Evolutionary conservation across 1,284 basidiomycete genomes (phyloP).

Genomic region (Erythrobasidium hasegawianum): DNA sequence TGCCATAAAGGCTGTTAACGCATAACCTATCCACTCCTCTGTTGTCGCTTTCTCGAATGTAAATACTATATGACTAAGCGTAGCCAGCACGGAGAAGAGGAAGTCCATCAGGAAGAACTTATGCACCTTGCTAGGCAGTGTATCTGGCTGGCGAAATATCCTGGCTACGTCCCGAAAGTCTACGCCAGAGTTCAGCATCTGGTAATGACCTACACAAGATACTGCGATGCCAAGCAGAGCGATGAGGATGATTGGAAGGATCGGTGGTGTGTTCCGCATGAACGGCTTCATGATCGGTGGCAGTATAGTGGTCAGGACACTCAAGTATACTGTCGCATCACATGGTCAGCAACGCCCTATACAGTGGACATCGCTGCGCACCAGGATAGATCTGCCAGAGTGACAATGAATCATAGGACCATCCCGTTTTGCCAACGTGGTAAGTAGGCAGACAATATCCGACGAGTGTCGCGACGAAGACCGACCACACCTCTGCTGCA

Average conservation of each 20-base stretch:
- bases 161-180: slow-evolving; percentile 23
- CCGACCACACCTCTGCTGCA: neutral
- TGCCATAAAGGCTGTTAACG: neutral
- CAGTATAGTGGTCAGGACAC: neutral
- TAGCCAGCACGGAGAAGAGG: slow-evolving; percentile 19
- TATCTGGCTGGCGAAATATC: slow-evolving; percentile 5
- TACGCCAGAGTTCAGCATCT: slow-evolving; percentile 5
- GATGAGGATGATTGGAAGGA: neutral
- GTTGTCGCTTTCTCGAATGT: slow-evolving; percentile 12
- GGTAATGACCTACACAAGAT: neutral
- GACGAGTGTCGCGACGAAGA: neutral
- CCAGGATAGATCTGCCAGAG: slow-evolving; percentile 5
- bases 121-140: slow-evolving; percentile 14
- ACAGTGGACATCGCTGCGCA: neutral
- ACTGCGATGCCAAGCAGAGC: neutral
- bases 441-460: neutral
- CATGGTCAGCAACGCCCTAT: neutral
- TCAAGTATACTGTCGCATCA: neutral
- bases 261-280: neutral
- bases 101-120: slow-evolving; percentile 33
- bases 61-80: slow-evolving; percentile 1
- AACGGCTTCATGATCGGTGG: neutral
- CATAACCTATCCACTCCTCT: slow-evolving; percentile 26
- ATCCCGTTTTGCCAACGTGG: neutral
- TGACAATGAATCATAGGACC: neutral